Base-by-base conservation (phyloP, 306 rosid species). In the Fragaria ananassa region DNA sequence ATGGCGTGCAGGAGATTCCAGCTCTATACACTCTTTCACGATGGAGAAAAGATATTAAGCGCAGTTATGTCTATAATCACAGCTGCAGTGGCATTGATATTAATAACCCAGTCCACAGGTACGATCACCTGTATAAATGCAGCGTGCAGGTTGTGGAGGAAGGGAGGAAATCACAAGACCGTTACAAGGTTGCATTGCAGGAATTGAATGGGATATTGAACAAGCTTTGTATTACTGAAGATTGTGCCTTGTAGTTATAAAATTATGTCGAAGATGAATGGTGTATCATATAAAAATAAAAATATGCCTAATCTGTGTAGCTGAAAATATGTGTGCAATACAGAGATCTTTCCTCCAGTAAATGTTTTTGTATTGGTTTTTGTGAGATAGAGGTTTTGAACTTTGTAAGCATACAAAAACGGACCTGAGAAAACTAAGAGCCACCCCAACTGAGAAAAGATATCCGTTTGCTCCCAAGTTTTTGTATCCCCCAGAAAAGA, bases 1-100 rank as follows among this genome's bases (percentile, higher is more conserved):
- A 83, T 79, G 86, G 93, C 15, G 68, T 89, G 65, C 85, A 85
- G 85, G 94, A 88, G 82, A 85, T 91, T 37, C 91, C 93, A 17
- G 66, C 82, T 34, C 97, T 85, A 45, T 89, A 86, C 80, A 65
- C 89, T 75, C 84, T 86, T 77, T 75, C 88, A 3, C 80, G 90
- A 56, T 89, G 97, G 97, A 89, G 94, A 76, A 91, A 91, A 77
- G 94, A 91, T 72, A 6, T 85, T 17, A 68, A 82, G 49, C 88
- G 91, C 14, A 85, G 35, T 70, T 85, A 88, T 57, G 82, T 88
- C 58, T 80, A 82, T 54, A 68, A 84, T 72, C 84, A 85, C 50
- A 78, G 83, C 62, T 76, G 62, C 79, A 61, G 69, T 27, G 86
- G 90, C 8, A 82, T 88, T 50, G 93, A 88, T 65, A 61, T 79